Percentiles rank a stretch among this genome's conserved stretches.
These are phyloP conservation scores for Apiotrichum akiyoshidainum DNA, from an alignment of 1,284 basidiomycete genomes.

Conservation along the genomic window DNA sequence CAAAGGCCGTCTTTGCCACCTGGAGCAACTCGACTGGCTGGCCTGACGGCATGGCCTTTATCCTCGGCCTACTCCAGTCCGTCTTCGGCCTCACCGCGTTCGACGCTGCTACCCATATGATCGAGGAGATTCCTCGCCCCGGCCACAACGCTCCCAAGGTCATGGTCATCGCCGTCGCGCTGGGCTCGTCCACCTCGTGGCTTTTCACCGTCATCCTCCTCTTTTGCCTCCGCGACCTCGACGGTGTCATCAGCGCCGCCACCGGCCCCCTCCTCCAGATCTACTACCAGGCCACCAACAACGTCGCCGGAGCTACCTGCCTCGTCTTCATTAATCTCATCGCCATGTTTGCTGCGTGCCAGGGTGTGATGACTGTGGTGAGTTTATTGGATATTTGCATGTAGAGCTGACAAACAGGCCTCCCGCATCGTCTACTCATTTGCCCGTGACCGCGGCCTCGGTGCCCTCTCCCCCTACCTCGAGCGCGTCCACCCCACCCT, in stretches of 20 bases:
- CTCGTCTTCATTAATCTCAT: constrained; percentile 47
- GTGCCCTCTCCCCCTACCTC: constrained; percentile 57
- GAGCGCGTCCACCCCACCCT: constrained; percentile 51
- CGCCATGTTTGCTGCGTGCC: constrained; percentile 39
- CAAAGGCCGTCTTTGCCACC: constrained; percentile 47
- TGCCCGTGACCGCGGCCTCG: constrained; percentile 63
- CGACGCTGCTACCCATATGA: constrained; percentile 30
- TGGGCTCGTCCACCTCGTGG: constrained; percentile 59
- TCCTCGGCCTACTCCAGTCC: constrained; percentile 50
- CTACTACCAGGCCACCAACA: constrained; percentile 63
- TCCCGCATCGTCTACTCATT: constrained; percentile 67
- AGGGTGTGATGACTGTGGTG: too few relatives aligned
- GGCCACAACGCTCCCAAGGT: constrained; percentile 17
- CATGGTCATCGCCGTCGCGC: constrained; percentile 57
- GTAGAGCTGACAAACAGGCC: too few relatives aligned
- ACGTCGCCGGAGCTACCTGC: constrained; percentile 55
- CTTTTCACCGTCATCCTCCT: constrained; percentile 63
- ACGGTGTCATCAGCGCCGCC: constrained; percentile 56
- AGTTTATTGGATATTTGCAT: too few relatives aligned
- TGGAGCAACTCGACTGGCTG: constrained; percentile 52
- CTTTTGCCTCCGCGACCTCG: constrained; percentile 62
- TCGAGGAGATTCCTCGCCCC: constrained; percentile 31
- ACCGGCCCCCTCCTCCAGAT: constrained; percentile 64
- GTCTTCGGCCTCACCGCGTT: constrained; percentile 48
- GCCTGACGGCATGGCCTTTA: constrained; percentile 51